phyloP scores from a whole-genome alignment of 2,329 filamentous ascomycete species.

The Zelopaecilomyces penicillatus region DNA sequence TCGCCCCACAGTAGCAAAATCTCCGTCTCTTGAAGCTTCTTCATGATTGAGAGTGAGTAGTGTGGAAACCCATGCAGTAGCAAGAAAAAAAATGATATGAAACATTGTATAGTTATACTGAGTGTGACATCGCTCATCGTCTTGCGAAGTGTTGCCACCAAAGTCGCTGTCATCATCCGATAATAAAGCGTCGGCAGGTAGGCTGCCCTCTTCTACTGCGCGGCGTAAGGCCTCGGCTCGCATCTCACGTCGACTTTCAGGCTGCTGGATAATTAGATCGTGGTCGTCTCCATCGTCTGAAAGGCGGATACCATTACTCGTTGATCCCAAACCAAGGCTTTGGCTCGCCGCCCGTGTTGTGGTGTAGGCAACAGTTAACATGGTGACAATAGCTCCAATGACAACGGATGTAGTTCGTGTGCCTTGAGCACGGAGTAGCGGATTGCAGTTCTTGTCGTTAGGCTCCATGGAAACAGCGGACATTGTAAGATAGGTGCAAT shows the following conservation, averaged over 20 bases:
- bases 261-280: slow-evolving; percentile 80
- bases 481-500: slow-evolving; percentile 98
- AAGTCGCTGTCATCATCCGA: slow-evolving; percentile 62
- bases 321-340: slow-evolving; percentile 64
- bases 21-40: slow-evolving; percentile 50
- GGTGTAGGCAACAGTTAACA: slow-evolving; percentile 94
- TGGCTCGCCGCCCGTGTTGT: slow-evolving; percentile 94
- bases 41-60: slow-evolving; percentile 70
- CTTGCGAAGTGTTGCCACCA: slow-evolving; percentile 55
- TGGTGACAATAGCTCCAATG: slow-evolving; percentile 88
- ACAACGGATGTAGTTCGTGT: slow-evolving; percentile 86
- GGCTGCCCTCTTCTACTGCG: slow-evolving; percentile 83
- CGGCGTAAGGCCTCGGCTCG: slow-evolving; percentile 82
- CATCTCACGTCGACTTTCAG: slow-evolving; percentile 75
- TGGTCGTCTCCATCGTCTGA: slow-evolving; percentile 75
- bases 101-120: slow-evolving; percentile 97
- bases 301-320: slow-evolving; percentile 42
- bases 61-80: slow-evolving; percentile 92
- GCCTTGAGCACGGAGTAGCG: slow-evolving; percentile 74
- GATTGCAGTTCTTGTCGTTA: slow-evolving; percentile 88
- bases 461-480: slow-evolving; percentile 98
- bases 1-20: slow-evolving; percentile 86
- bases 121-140: slow-evolving; percentile 81
- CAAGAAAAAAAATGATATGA: slow-evolving; percentile 95
- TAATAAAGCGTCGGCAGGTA: slow-evolving; percentile 83